Evolutionary conservation across 2,329 filamentous ascomycete genomes (phyloP).

Genomic region (Botrytis tulipae): DNA sequence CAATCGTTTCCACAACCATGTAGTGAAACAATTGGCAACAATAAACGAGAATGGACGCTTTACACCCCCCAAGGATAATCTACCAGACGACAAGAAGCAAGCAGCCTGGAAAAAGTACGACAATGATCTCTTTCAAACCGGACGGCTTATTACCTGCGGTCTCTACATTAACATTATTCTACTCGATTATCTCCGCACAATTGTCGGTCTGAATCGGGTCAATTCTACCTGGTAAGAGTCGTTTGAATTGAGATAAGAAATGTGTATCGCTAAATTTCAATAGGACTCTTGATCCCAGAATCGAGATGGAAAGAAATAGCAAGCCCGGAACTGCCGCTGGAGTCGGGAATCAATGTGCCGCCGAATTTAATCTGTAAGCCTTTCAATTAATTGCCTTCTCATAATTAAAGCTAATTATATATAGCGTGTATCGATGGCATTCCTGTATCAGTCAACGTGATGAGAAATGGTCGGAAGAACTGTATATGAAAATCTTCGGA

Average conservation of each 20-base stretch:
- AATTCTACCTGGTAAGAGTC: constrained; percentile 52
- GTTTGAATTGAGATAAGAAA: background rate
- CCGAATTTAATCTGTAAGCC: constrained; percentile 71
- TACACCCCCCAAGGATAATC: constrained; percentile 54
- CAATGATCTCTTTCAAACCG: constrained; percentile 75
- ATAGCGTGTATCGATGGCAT: constrained; percentile 74
- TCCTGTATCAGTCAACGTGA: constrained; percentile 71
- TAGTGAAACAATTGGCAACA: constrained; percentile 70
- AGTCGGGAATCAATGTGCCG: constrained; percentile 77
- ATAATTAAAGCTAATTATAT: background rate
- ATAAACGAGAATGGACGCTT: constrained; percentile 85
- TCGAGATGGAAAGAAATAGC: constrained; percentile 59
- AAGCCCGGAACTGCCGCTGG: constrained; percentile 53
- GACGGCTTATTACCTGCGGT: constrained; percentile 68
- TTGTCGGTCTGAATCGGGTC: constrained; percentile 38
- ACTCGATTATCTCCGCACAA: constrained; percentile 74
- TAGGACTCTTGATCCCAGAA: constrained; percentile 68
- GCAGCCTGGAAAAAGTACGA: constrained; percentile 65
- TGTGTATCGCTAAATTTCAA: background rate
- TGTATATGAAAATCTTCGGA: constrained; percentile 38
- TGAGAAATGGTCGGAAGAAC: constrained; percentile 75
- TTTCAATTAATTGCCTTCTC: background rate
- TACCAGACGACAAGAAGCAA: constrained; percentile 50
- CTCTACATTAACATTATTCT: constrained; percentile 77
- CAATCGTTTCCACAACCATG: constrained; percentile 82